Conservation (phyloP, 2,329 filamentous ascomycete species). For the Colletotrichum karsti region DNA sequence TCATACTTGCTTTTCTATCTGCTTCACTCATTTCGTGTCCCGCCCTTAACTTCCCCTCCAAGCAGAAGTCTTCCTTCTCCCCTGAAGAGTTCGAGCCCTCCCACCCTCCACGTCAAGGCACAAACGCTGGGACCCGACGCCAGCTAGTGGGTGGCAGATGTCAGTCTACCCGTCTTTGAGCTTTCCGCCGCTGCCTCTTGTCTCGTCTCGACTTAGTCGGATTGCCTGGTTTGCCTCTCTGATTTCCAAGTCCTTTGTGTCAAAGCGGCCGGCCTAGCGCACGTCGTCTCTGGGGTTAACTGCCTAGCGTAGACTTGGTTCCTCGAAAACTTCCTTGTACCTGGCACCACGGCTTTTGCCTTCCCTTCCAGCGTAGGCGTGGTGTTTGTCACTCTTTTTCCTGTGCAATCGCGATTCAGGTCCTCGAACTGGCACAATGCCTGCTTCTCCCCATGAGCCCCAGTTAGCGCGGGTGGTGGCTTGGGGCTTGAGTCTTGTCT, state of each 20-base stretch:
- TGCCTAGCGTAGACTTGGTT: conserved; percentile 5
- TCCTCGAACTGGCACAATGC: conserved; percentile 3
- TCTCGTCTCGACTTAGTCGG: neutral
- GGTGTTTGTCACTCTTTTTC: neutral
- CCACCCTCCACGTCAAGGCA: neutral
- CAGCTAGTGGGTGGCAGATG: conserved; percentile 13
- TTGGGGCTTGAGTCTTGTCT: conserved; percentile 17
- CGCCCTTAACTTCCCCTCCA: neutral
- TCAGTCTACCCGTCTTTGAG: conserved; percentile 1
- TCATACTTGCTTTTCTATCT: neutral
- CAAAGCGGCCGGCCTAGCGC: conserved; percentile 16
- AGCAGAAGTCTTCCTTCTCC: neutral
- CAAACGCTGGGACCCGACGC: conserved; percentile 1
- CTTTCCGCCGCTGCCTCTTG: neutral
- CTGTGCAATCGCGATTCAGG: conserved; percentile 8
- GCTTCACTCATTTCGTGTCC: neutral
- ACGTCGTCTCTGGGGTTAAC: conserved; percentile 1
- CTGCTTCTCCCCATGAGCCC: conserved; percentile 3
- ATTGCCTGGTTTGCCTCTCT: neutral
- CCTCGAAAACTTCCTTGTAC: conserved; percentile 19
- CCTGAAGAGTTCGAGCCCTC: conserved; percentile 11
- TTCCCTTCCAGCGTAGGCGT: neutral
- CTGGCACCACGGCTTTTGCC: conserved; percentile 10
- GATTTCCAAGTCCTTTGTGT: conserved; percentile 17
- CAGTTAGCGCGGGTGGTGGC: conserved; percentile 6